Evolutionary conservation across 1,139 yeast genomes (phyloP).

Genomic region (Pichia sp.): DNA sequence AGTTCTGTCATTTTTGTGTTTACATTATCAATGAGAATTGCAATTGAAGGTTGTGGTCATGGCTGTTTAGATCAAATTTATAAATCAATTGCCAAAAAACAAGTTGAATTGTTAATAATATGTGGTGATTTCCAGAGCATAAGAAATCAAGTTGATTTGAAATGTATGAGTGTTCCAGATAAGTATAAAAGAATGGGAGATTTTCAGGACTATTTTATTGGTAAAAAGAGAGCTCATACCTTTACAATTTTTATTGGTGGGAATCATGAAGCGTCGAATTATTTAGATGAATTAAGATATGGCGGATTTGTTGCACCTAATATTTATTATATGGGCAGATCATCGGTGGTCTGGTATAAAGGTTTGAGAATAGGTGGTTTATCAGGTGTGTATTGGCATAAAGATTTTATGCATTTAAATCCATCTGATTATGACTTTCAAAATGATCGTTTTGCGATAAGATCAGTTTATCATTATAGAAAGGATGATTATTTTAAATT

Average conservation of each 20-base stretch:
- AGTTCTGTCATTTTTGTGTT: too few species aligned
- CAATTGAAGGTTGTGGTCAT: slow-evolving; percentile 92
- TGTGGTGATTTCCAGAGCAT: slow-evolving; percentile 86
- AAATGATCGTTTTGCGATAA: slow-evolving; percentile 35
- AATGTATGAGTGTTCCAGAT: slow-evolving; percentile 54
- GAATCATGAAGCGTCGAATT: slow-evolving; percentile 85
- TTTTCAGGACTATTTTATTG: slow-evolving; percentile 66
- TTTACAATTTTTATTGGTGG: slow-evolving; percentile 87
- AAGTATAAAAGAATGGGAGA: slow-evolving; percentile 64
- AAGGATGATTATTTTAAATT: slow-evolving; percentile 57
- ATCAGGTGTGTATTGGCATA: slow-evolving; percentile 72
- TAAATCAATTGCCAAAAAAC: slow-evolving; percentile 18
- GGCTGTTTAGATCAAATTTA: slow-evolving; percentile 71
- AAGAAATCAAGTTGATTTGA: slow-evolving; percentile 56
- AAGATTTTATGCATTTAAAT: slow-evolving; percentile 35
- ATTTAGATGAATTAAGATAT: slow-evolving; percentile 61
- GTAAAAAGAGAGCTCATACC: slow-evolving; percentile 59
- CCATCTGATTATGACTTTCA: slow-evolving; percentile 43
- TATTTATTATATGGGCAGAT: slow-evolving; percentile 81
- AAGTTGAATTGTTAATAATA: slow-evolving; percentile 62
- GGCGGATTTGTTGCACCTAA: slow-evolving; percentile 97
- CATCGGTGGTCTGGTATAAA: slow-evolving; percentile 64
- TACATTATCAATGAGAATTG: slow-evolving; percentile 34
- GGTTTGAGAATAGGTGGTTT: slow-evolving; percentile 76
- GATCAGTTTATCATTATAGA: slow-evolving; percentile 71